phyloP scores from a whole-genome alignment of 306 rosid genomes.

The Prunus padus region DNA sequence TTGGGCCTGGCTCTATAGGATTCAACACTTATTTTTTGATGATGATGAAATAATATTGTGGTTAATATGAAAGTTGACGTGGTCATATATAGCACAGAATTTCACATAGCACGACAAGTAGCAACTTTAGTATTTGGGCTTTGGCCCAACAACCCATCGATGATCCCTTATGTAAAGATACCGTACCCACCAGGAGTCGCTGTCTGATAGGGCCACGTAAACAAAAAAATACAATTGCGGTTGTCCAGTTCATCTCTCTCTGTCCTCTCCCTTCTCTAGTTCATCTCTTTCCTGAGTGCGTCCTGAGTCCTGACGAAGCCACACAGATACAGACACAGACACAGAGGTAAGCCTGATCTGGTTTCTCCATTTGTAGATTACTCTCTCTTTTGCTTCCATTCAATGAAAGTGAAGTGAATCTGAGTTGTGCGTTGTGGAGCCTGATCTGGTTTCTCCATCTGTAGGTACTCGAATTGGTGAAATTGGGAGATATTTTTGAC shows the following conservation, averaged over 20 bases:
- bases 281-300: not conserved
- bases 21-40: too few species aligned
- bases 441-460: conserved; percentile 23
- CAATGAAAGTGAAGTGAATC: not conserved
- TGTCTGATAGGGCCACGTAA: not conserved
- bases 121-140: not conserved
- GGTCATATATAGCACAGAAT: too few species aligned
- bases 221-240: not conserved
- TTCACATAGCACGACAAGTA: too few species aligned
- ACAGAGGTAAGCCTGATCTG: not conserved
- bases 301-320: conserved; percentile 12
- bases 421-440: not conserved
- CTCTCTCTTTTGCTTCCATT: not conserved
- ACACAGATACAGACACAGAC: not conserved
- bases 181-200: not conserved
- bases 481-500: not conserved
- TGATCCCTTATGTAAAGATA: not conserved
- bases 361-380: too few species aligned
- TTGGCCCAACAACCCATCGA: not conserved
- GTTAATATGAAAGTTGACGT: too few species aligned
- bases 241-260: not conserved
- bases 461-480: conserved; percentile 16
- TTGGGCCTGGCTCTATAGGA: too few species aligned
- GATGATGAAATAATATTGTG: too few species aligned
- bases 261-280: not conserved